Percentiles rank a stretch among this genome's conserved stretches.
Conservation (phyloP, 73 alveolate species). For the Strombidium stylifer region DNA sequence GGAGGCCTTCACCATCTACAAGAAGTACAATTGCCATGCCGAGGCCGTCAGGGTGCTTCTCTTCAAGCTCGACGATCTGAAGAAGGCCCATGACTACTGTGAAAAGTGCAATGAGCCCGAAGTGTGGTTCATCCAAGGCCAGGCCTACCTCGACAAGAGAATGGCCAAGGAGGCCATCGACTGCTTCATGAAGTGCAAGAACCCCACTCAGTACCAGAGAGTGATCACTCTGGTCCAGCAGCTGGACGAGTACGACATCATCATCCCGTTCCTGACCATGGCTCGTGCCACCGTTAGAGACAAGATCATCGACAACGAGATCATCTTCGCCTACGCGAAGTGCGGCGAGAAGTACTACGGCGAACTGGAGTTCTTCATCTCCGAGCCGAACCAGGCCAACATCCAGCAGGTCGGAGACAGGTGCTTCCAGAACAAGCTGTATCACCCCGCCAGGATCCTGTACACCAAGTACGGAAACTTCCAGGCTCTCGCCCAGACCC, state of each 20-base stretch:
- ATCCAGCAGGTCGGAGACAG: constrained; percentile 94
- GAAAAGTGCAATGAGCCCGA: constrained; percentile 82
- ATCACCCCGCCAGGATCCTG: constrained; percentile 96
- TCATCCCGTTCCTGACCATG: constrained; percentile 89
- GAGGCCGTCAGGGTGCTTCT: constrained; percentile 93
- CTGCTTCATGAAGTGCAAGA: constrained; percentile 92
- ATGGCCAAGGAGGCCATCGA: constrained; percentile 92
- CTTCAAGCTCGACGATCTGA: constrained; percentile 77
- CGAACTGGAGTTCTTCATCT: constrained; percentile 92
- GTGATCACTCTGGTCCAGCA: constrained; percentile 91
- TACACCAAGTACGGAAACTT: constrained; percentile 88
- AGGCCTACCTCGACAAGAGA: constrained; percentile 90
- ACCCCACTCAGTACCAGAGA: constrained; percentile 76
- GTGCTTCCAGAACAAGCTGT: constrained; percentile 88
- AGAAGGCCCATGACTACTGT: constrained; percentile 93
- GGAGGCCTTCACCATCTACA: constrained; percentile 93
- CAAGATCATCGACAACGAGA: constrained; percentile 88
- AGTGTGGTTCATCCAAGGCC: constrained; percentile 98
- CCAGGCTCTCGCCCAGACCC: constrained; percentile 93
- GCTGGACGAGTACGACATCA: constrained; percentile 80
- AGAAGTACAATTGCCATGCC: constrained; percentile 80
- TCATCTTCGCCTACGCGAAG: constrained; percentile 93
- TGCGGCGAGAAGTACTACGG: constrained; percentile 76
- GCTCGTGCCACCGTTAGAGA: constrained; percentile 87
- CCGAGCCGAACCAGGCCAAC: constrained; percentile 91